Evolutionary conservation across 2,329 filamentous ascomycete genomes (phyloP), one percentile per base, ranked within the genome.

Genomic region (Sporothrix pseudoabietina): DNA sequence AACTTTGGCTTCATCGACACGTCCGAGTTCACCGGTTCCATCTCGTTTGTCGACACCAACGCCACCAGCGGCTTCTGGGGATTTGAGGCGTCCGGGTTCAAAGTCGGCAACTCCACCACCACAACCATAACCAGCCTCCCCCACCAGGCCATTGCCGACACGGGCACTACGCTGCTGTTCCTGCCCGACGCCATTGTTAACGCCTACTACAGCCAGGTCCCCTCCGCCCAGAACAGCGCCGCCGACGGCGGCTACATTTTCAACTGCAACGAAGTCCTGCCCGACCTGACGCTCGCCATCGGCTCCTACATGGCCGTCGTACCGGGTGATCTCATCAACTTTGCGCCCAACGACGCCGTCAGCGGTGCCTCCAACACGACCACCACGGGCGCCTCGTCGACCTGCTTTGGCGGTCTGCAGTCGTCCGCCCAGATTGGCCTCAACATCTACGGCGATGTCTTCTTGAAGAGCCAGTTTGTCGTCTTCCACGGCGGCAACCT

Each of bases 1-100:
- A 85, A 87, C 78, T 89, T 89, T 77, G 87, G 87, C 69, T 87
- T 81, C 80, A 87, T 89, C 77, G 87, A 89, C 80, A 77, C 75
- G 30, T 79, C 80, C 75, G 86, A 86, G 78, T 88, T 87, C 83
- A 85, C 83, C 3, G 88, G 88, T 71, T 75, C 79, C 55, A 83
- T 90, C 76, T 82, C 81, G 72, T 90, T 87, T 80, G 80, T 84
- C 35, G 75, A 82, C 35, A 84, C 87, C 76, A 83, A 87, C 79
- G 83, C 78, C 76, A 81, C 79, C 72, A 79, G 85, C 19, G 87
- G 87, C 26, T 89, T 85, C 82, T 90, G 88, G 88, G 81, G 85
- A 75, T 87, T 90, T 75, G 85, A 87, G 75, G 83, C 82, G 69
- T 84, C 84, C 76, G 82, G 83, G 57, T 80, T 84, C 74, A 82